Conservation (phyloP, 164 flowering plant genomes). For the grape (Vitis vinifera) region ASM3070453v1 NC_081819.1:22535501-22536000, state of each 20-base stretch:
- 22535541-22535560: constrained; percentile 63
- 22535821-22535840: constrained; percentile 91
- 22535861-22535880: neutral
- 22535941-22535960: neutral
- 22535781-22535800: constrained; percentile 93
- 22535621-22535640: constrained; percentile 50
- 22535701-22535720: constrained; percentile 48
- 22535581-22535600: constrained; percentile 85
- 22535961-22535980: constrained; percentile 4
- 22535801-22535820: constrained; percentile 78
- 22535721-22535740: constrained; percentile 56
- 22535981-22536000: constrained; percentile 52
- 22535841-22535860: constrained; percentile 67
- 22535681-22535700: constrained; percentile 52
- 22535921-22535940: neutral
- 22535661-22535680: constrained; percentile 65
- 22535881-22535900: no score
- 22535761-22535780: constrained; percentile 89
- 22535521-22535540: constrained; percentile 58
- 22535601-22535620: constrained; percentile 84
- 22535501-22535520: constrained; percentile 76
- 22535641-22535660: constrained; percentile 40
- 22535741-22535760: constrained; percentile 84
- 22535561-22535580: constrained; percentile 93
- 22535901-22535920: neutral